A percentile compares a stretch with the other conserved stretches of the same genome.
These are phyloP conservation scores for Pilaira anomala DNA, from an alignment of 192 early-diverging fungal species.

Conservation along the genomic window DNA sequence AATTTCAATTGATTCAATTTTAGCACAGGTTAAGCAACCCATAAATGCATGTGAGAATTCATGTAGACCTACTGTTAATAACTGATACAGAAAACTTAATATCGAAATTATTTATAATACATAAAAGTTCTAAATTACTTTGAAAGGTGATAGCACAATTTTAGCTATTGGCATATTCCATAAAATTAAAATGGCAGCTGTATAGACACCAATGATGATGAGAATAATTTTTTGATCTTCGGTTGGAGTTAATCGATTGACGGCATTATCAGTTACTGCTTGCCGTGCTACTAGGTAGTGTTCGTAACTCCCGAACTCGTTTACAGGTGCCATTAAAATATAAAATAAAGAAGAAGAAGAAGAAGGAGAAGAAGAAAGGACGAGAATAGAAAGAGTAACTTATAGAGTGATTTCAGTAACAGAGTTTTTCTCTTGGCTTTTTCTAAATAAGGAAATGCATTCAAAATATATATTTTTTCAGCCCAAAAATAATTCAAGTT, in stretches of 20 bases:
- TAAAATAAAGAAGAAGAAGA: neutral
- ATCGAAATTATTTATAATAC: neutral
- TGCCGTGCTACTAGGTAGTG: constrained; percentile 38
- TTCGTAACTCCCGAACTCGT: constrained; percentile 17
- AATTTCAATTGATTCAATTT: constrained; percentile 83
- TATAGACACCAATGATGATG: constrained; percentile 62
- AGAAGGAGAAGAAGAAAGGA: neutral
- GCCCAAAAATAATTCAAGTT: too few relatives aligned
- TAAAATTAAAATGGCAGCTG: constrained; percentile 63
- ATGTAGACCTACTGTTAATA: constrained; percentile 89
- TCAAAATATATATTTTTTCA: too few relatives aligned
- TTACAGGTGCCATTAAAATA: constrained; percentile 25
- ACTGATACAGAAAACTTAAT: constrained; percentile 40
- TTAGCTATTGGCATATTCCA: constrained; percentile 90
- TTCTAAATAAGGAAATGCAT: too few relatives aligned
- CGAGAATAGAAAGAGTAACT: too few relatives aligned
- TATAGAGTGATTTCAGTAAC: neutral
- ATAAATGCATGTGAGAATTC: constrained; percentile 94
- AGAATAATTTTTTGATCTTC: constrained; percentile 37
- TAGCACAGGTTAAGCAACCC: constrained; percentile 83
- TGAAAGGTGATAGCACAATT: constrained; percentile 90
- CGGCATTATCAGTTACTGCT: constrained; percentile 23
- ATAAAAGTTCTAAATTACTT: constrained; percentile 53
- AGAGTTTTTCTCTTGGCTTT: neutral
- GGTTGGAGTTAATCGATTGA: constrained; percentile 30